Base-by-base conservation (phyloP, 2,329 filamentous ascomycete species). In the Fusarium miscanthi region DNA sequence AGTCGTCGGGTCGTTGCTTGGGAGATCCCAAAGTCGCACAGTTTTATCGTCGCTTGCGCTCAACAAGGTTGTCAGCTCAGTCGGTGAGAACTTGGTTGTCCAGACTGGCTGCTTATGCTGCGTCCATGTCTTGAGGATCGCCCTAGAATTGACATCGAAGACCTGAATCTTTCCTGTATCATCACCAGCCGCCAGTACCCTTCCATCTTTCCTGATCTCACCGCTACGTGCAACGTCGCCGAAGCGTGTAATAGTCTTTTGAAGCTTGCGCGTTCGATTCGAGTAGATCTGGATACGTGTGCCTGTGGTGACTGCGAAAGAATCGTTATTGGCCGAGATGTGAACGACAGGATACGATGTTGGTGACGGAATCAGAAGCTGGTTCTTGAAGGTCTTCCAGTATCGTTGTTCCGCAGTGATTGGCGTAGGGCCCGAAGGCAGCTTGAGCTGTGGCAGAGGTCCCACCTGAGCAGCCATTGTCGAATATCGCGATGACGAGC, bases 191-290 rank as follows among this genome's bases (percentile, higher is more conserved):
- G 97, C 92, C 76, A 99, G 84, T 63, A 99, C 93, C 69, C 94
- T 90, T 43, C 95, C 95, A 84, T 99, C 96, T 62, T 91, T 88
- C 66, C 96, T 90, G 72, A 98, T 92, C 79, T 97, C 94, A 69
- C 94, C 96, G 77, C 93, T 93, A 78, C 95, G 93, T 69, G 94
- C 95, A 74, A 95, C 92, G 80, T 97, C 94, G 79, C 95, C 92
- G 81, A 99, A 98, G 67, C 96, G 91, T 69, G 94, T 94, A 78
- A 99, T 96, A 14, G 94, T 97, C 86, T 97, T 97, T 78, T 97
- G 85, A 16, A 96, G 89, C 83, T 98, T 97, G 66, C 95, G 91
- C 46, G 94, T 97, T 80, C 94, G 92, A 78, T 93, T 93, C 57
- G 94, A 98, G 87, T 94, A 98, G 70, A 99, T 91, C 83, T 98